Base-by-base conservation (phyloP, 768 basidiomycete genomes). In the Rossbeevera mucosa region DNA sequence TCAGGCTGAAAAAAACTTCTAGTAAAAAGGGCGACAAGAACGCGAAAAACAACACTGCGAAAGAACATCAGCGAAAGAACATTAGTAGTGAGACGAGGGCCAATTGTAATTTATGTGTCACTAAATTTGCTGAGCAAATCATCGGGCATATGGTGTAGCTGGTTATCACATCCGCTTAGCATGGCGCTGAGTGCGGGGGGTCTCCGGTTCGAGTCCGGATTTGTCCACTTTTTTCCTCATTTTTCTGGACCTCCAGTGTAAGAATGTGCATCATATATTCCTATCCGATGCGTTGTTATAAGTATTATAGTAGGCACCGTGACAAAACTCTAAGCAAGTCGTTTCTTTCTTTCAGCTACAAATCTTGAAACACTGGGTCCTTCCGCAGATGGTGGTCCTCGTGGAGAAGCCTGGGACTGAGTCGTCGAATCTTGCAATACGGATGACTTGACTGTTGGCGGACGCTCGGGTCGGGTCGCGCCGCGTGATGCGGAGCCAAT, bases 1-100 rank as follows among this genome's bases (percentile, higher is more conserved):
- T 99, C 96, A 8, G 96, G 94, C 67, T 97, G 94, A 67, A 98
- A 98, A 72, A 88, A 89, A 4, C 94, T 91, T 49, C 79, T 77
- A 0, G 91, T 94, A 36, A 73, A 70, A 28, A 94, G 64, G 0
- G 91, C 86, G 42, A 90, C 72, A 7, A 72, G 52, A 47, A 88
- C 66, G 43, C 89, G 82, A 57, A 82, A 62, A 20, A 60, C 49
- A 26, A 85, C 51, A n/a, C 80, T 74, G 47, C 77, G 54, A 30
- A 64, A 16, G 38, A 67, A 58, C 55, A 52, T 51, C 33, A 44
- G 42, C 9, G 16, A 25, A 14, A 38, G 24, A 28, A 36, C 24
- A 38, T 31, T 41, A 7, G 16, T 12, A 20, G 8, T 13, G 13
- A 12, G 20, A 20, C 12, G 18, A 43, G 57, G 45, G 18, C 11